Percentiles rank a stretch among this genome's conserved stretches.
Conservation (phyloP, 352 stramenopile species). For the Thraustotheca clavata region DNA sequence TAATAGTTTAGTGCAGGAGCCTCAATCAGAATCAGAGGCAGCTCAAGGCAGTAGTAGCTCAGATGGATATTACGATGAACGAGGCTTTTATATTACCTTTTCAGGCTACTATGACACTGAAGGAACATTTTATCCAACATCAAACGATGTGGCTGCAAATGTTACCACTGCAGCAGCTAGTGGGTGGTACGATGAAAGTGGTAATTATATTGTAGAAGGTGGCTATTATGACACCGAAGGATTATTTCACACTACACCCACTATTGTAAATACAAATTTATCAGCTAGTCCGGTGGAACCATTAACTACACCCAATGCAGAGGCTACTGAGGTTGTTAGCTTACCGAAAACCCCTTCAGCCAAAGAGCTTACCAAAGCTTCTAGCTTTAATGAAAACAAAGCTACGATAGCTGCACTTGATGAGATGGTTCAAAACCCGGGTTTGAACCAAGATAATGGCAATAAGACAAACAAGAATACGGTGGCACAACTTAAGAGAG, state of each 20-base stretch:
- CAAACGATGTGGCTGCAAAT: not conserved
- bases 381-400: no score
- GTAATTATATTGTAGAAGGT: constrained; percentile 7
- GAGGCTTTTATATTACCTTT: constrained; percentile 4
- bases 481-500: constrained; percentile 11
- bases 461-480: not conserved
- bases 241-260: not conserved
- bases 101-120: constrained; percentile 4
- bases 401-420: no score
- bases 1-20: not conserved
- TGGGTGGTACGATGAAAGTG: not conserved
- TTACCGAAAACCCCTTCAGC: no score
- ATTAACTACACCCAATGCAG: no score
- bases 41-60: not conserved
- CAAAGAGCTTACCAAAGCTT: no score
- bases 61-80: constrained; percentile 11
- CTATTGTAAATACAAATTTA: no score
- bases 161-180: not conserved
- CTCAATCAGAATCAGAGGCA: not conserved
- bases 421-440: no score
- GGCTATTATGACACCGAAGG: constrained; percentile 14
- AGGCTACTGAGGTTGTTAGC: no score
- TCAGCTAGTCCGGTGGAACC: no score
- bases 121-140: not conserved
- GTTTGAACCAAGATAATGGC: not conserved